phyloP scores from a whole-genome alignment of 805 yeast genomes.

The Candida boidinii region DNA sequence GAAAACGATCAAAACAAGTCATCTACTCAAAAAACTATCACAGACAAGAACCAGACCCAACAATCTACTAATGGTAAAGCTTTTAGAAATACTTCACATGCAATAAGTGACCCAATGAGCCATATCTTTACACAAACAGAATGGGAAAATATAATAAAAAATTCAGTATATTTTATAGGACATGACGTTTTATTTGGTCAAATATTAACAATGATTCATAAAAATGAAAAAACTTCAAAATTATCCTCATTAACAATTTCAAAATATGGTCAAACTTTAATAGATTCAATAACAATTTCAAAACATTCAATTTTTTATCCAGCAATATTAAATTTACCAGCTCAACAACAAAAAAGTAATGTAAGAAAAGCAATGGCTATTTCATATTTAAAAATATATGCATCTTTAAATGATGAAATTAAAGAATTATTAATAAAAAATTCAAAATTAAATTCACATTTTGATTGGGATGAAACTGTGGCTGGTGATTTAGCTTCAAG shows the following conservation, averaged over 20 bases:
- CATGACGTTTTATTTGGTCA: constrained; percentile 39
- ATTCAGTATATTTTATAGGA: constrained; percentile 47
- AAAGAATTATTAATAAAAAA: constrained; percentile 8
- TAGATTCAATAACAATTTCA: constrained; percentile 48
- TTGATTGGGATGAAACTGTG: constrained; percentile 68
- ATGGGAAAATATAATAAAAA: constrained; percentile 36
- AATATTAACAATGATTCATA: constrained; percentile 41
- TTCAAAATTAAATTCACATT: constrained; percentile 14
- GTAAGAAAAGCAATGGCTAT: constrained; percentile 74
- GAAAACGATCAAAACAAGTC: no score
- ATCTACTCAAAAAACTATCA: no score
- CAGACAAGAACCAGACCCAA: no score
- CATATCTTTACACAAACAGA: no score
- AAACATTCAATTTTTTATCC: constrained; percentile 63
- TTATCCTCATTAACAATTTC: constrained; percentile 51
- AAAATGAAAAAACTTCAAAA: constrained; percentile 33
- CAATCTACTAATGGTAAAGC: no score
- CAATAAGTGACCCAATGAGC: no score
- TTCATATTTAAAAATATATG: constrained; percentile 57
- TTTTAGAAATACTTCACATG: no score
- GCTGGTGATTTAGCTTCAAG: constrained; percentile 75
- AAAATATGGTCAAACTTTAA: constrained; percentile 57
- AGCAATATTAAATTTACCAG: constrained; percentile 62
- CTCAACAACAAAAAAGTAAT: constrained; percentile 40
- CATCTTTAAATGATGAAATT: constrained; percentile 35